Conservation (phyloP, 768 basidiomycete species). For the Lactarius deliciosus region DNA sequence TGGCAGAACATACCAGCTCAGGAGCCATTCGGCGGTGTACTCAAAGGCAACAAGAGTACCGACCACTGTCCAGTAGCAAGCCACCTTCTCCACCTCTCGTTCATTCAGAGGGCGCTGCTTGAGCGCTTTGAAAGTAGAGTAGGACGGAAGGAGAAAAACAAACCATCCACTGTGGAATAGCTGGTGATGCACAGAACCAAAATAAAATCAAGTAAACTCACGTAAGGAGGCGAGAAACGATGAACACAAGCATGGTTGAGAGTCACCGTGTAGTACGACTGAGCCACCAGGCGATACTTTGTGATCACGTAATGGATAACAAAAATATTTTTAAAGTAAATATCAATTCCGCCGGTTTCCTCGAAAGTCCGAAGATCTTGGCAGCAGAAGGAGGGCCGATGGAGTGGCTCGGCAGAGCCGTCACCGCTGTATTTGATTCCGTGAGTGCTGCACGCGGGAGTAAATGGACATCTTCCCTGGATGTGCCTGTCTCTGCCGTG, state of each 20-base stretch:
- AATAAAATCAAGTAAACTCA: slow-evolving; percentile 29
- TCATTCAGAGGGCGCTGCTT: slow-evolving; percentile 51
- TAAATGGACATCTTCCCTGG: background rate
- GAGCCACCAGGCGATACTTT: no score
- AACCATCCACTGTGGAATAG: slow-evolving; percentile 60
- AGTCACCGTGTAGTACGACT: background rate
- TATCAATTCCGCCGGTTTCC: background rate
- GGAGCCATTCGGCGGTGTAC: slow-evolving; percentile 58
- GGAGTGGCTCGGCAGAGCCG: background rate
- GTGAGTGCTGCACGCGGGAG: background rate
- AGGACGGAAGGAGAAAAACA: slow-evolving; percentile 62
- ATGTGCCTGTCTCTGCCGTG: background rate
- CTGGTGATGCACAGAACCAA: background rate
- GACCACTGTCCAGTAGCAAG: slow-evolving; percentile 65
- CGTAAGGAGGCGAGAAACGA: slow-evolving; percentile 53
- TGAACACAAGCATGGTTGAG: slow-evolving; percentile 47
- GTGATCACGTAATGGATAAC: slow-evolving; percentile 5
- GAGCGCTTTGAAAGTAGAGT: slow-evolving; percentile 66
- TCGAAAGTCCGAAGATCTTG: background rate
- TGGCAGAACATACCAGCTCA: slow-evolving; percentile 55
- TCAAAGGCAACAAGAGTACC: slow-evolving; percentile 62
- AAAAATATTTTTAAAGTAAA: background rate
- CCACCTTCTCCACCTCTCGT: slow-evolving; percentile 54
- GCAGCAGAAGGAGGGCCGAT: background rate
- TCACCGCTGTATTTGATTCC: background rate